A percentile compares a stretch with the other conserved stretches of the same genome.
Conservation (phyloP, 441 rosid species). For the Erodium chrysanthum region DNA sequence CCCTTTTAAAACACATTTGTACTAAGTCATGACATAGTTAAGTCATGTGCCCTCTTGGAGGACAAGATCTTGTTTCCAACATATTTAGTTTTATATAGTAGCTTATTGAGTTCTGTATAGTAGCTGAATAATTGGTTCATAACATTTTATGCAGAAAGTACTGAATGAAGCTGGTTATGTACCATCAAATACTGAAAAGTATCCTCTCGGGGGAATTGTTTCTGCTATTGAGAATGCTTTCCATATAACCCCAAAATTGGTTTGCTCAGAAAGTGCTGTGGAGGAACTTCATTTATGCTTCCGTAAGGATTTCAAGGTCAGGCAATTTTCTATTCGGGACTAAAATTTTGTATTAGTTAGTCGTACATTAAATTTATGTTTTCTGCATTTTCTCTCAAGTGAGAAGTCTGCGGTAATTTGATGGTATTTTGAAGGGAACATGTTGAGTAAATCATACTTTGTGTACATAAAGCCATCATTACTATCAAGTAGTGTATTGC, state of each 20-base stretch:
- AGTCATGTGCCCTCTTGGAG: not conserved
- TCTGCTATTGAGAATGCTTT: constrained; percentile 81
- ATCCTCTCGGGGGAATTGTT: constrained; percentile 80
- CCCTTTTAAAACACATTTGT: not conserved
- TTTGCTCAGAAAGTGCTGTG: constrained; percentile 56
- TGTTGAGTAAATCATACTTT: not conserved
- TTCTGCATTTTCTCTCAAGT: not conserved
- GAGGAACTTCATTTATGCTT: constrained; percentile 76
- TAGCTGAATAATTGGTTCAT: constrained; percentile 8
- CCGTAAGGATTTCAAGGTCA: constrained; percentile 75
- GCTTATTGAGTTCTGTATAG: not conserved
- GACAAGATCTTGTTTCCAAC: not conserved
- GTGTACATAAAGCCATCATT: not conserved
- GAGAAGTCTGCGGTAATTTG: not conserved
- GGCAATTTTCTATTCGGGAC: constrained; percentile 13
- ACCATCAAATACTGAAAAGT: constrained; percentile 76
- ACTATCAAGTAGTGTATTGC: not conserved
- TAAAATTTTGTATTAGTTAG: not conserved
- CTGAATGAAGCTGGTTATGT: constrained; percentile 75
- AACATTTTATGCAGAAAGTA: constrained; percentile 43
- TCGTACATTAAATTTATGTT: no score
- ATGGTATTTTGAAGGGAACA: constrained; percentile 1
- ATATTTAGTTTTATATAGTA: not conserved
- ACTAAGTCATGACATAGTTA: not conserved
- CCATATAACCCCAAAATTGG: constrained; percentile 54